phyloP scores from a whole-genome alignment of 805 yeast species.

The Saccharomycopsis olivae region DNA sequence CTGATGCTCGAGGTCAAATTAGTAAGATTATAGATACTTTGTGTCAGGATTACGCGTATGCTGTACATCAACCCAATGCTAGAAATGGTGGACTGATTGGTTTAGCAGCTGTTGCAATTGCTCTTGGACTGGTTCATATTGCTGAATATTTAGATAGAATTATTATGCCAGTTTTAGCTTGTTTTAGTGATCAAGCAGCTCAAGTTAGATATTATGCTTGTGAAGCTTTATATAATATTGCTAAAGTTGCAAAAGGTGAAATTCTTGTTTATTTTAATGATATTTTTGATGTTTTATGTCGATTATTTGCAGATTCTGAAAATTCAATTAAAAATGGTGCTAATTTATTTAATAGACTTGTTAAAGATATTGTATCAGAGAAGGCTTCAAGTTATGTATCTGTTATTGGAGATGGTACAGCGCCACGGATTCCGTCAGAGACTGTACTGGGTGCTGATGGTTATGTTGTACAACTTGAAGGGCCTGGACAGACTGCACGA shows the following conservation, averaged over 20 bases:
- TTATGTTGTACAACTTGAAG: constrained; percentile 42
- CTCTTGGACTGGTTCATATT: constrained; percentile 75
- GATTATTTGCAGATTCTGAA: constrained; percentile 83
- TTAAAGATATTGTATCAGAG: constrained; percentile 92
- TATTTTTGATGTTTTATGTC: constrained; percentile 85
- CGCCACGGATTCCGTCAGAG: no score
- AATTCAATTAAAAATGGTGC: constrained; percentile 92
- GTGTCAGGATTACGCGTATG: constrained; percentile 65
- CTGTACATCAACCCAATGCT: constrained; percentile 77
- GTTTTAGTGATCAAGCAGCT: constrained; percentile 96
- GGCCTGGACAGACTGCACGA: constrained; percentile 43
- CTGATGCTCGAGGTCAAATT: constrained; percentile 46
- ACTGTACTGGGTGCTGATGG: constrained; percentile 32
- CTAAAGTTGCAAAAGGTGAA: constrained; percentile 95
- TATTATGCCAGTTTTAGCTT: constrained; percentile 86
- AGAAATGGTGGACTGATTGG: constrained; percentile 96
- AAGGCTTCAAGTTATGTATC: constrained; percentile 84
- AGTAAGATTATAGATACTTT: constrained; percentile 57
- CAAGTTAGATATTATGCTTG: constrained; percentile 95
- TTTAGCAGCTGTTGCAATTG: constrained; percentile 90
- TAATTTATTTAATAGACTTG: constrained; percentile 76
- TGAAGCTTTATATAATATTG: constrained; percentile 89
- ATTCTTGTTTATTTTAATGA: constrained; percentile 86
- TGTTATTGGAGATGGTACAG: constrained; percentile 48
- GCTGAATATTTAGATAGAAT: constrained; percentile 76